phyloP scores from a whole-genome alignment of 192 early-diverging fungal species.

The Chytriomyces hyalinus region DNA sequence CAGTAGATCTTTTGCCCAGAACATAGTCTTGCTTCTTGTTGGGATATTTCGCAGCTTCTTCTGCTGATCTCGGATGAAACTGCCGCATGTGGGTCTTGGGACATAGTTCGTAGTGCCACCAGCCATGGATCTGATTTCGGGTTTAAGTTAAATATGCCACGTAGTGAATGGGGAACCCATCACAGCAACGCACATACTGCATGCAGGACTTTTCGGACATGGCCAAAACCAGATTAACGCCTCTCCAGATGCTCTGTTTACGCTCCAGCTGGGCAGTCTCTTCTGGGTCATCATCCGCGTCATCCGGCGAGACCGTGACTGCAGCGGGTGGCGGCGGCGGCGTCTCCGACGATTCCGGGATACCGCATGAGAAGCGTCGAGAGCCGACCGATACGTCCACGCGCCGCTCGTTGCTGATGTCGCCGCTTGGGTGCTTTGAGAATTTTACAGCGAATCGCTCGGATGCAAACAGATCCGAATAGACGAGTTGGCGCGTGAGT shows the following conservation, averaged over 20 bases:
- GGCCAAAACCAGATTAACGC: neutral
- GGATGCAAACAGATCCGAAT: neutral
- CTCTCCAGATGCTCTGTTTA: neutral
- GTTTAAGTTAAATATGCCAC: neutral
- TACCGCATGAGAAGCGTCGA: neutral
- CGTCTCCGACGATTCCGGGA: neutral
- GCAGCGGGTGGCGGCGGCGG: neutral
- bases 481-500: neutral
- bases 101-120: conserved; percentile 90
- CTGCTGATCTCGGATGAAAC: conserved; percentile 55
- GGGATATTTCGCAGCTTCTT: conserved; percentile 37
- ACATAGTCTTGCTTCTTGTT: conserved; percentile 38
- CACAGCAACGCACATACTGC: neutral
- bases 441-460: neutral
- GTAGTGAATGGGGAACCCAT: neutral
- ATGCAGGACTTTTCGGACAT: neutral
- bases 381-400: neutral
- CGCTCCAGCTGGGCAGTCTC: neutral
- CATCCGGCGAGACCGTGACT: neutral
- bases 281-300: neutral
- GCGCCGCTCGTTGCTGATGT: neutral
- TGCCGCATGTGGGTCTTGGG: conserved; percentile 68
- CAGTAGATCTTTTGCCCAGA: conserved; percentile 26
- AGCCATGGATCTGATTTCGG: conserved; percentile 46
- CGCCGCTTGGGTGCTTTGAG: neutral